Base-by-base conservation (phyloP, 805 yeast genomes). In the Schwanniomyces sp. region DNA sequence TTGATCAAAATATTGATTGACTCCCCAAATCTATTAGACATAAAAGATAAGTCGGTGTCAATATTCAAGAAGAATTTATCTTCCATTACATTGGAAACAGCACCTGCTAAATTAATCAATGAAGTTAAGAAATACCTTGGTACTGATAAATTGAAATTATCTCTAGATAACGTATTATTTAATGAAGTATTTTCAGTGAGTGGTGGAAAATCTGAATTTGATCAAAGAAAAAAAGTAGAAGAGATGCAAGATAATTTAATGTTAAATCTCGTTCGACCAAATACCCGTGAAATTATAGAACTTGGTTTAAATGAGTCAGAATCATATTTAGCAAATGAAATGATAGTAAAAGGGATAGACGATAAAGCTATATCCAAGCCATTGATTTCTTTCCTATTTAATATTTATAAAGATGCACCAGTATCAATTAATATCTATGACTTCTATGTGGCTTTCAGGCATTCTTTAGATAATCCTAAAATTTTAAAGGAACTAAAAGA, bases 321-420 rank as follows among this genome's bases (percentile, higher is more conserved):
- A 17, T 46, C 48, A 34, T 66, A 58, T 40, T 47, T 59, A 18
- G 44, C 48, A 7, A 57, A 57, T 49, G 52, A 49, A n/a, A 43
- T 59, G 21, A 43, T 57, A n/a, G 26, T 17, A 5, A 37, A 45
- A 7, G 47, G 45, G 7, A 34, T 37, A 9, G 12, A 29, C 18
- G 12, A 25, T 5, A 36, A 25, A 11, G 46, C 45, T 11, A 44
- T 40, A 26, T 44, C 41, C 24, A 46, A n/a, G 45, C 91, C 91
- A 1, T 67, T 81, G 3, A 57, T 83, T 6, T 69, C 80, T 27
- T 80, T 78, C 42, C 61, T 91, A 45, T 91, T 81, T 66, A 78
- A 80, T 41, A 72, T 88, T 12, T 86, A 85, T 61, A 79, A 94
- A 49, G 97, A 91, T 55, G 91, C 96, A 0, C 86, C 88, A 21